Evolutionary conservation across 495 filamentous ascomycete genomes (phyloP), one percentile per base, ranked within the genome.

Genomic region (Trichoderma reesei): DNA sequence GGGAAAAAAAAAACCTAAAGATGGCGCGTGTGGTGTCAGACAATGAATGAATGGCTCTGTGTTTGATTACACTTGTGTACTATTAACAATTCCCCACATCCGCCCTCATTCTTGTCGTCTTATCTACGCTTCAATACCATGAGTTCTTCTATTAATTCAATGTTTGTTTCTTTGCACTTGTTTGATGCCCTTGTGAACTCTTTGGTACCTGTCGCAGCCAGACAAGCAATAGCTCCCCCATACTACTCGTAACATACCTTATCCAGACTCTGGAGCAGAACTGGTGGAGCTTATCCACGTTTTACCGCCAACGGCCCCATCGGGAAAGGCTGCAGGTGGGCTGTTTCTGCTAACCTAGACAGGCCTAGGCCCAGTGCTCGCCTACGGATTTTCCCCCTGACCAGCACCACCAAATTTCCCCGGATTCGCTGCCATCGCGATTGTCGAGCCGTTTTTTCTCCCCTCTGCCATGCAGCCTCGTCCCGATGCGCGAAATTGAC

Each of bases 321-420:
- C 51, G 51, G 51, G 20, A 56, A 56, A 34, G 51, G 51, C 51
- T 31, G 20, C 51, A 20, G 46, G 26, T 26, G 26, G 26, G 26
- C 26, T 26, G 2, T 39, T 2, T 14, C 9, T 0, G 26, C 34
- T 33, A 26, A 10, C 51, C 31, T 10, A 34, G 34, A 10, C 20
- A 3, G 8, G 51, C 20, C 51, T 56, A 34, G 51, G 10, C 20
- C 51, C 8, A 3, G 7, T 56, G 51, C 10, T 31, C 33, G 34
- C 34, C 26, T 26, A 26, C 26, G 26, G 26, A 26, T 26, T 26
- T 26, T 26, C 26, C 51, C 51, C 51, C 51, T 56, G 51, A 56
- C 51, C 51, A 56, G 26, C 51, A 56, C 51, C 51, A 56, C 51
- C 51, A 56, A 56, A 56, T 56, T 56, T 56, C 51, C 51, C 51